Evolutionary conservation across 139 green algal genomes (phyloP), one percentile per base, ranked within the genome.

Genomic region (Diplosphaera chodatii): DNA sequence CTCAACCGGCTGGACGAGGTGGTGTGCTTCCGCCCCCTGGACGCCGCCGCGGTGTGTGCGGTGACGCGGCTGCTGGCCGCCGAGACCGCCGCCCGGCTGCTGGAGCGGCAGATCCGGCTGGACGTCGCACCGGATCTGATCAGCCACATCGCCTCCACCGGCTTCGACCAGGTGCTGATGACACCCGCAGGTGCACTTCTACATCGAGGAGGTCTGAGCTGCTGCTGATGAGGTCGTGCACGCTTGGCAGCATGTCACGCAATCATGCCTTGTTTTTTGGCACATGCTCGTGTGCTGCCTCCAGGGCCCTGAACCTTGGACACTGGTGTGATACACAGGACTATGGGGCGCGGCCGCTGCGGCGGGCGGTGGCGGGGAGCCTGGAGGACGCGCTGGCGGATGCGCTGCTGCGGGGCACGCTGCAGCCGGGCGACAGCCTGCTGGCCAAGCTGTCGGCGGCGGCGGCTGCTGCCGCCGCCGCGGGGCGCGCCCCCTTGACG

Each of bases 1-100:
- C 77, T 95, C 34, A 95, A 95, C 80, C 78, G 90, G 27, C 78
- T 95, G 70, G 90, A 95, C 67, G 90, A 96, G 75, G 81, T 94
- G 65, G 78, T 97, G 4, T 84, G 95, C 4, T 97, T 97, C 85
- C 70, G 83, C 25, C 85, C 76, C 67, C 83, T 97, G 63, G 64
- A 70, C 30, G 68, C 71, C 25, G n/a, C 68, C 0, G 64, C 92
- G 55, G 74, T 96, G 55, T 48, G 48, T 3, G 25, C n/a, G 32
- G 94, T 97, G 56, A 86, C 88, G 0, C 40, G 74, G 32, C 64
- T 95, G 55, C 75, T 92, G 76, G 75, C 95, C 59, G 71, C 70
- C 3, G 81, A 92, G 72, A 91, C 84, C 5, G 55, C 68, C 5
- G 32, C 6, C 2, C 85, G 83, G 22, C 68, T 89, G 40, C 69